phyloP scores from a whole-genome alignment of 164 flowering plant species.

The Aristolochia contorta region DNA sequence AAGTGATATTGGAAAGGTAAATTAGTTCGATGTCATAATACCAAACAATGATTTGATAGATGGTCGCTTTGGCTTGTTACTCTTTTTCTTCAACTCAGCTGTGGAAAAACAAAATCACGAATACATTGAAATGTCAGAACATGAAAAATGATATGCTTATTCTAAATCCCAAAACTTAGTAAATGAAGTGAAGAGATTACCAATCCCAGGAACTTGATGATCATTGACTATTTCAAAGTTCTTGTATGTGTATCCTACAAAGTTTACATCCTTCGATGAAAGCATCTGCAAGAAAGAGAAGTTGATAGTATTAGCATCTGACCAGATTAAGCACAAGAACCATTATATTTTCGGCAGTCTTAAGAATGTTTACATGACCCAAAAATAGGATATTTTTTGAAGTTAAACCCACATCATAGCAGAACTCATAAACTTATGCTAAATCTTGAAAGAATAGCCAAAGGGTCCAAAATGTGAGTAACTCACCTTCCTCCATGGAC shows the following conservation, averaged over 20 bases:
- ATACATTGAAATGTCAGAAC: not conserved
- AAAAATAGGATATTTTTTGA: too few relatives aligned
- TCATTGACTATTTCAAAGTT: conserved; percentile 33
- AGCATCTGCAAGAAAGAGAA: conserved; percentile 23
- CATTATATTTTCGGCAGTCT: not conserved
- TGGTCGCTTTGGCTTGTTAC: conserved; percentile 30
- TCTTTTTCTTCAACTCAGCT: conserved; percentile 42
- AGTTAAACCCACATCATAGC: too few relatives aligned
- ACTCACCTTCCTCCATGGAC: conserved; percentile 33
- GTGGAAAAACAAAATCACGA: conserved; percentile 3
- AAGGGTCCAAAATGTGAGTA: too few relatives aligned
- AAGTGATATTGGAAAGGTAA: not conserved
- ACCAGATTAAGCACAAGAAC: not conserved
- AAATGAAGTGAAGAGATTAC: conserved; percentile 1
- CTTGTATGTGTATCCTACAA: conserved; percentile 34
- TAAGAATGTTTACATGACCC: too few relatives aligned
- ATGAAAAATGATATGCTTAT: not conserved
- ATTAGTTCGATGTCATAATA: conserved; percentile 8
- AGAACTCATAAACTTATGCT: too few relatives aligned
- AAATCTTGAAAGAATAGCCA: too few relatives aligned
- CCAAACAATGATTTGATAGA: conserved; percentile 40
- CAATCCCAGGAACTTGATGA: conserved; percentile 22
- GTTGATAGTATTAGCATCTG: not conserved
- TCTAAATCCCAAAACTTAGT: not conserved
- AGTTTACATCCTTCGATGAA: conserved; percentile 33